Evolutionary conservation across 1,284 basidiomycete genomes (phyloP).

Genomic region (Porogramme epimiltina): DNA sequence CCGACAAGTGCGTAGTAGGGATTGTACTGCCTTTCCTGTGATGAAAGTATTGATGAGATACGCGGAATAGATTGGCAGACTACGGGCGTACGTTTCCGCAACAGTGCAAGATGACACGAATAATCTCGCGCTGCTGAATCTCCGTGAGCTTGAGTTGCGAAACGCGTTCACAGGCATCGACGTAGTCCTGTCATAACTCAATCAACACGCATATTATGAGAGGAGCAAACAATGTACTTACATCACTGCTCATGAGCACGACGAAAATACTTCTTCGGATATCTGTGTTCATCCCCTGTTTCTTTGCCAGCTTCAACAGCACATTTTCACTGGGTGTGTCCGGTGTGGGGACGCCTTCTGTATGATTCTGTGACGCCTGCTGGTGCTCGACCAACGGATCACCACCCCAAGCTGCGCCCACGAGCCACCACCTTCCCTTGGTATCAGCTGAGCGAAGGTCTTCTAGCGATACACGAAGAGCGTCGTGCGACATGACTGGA

Average conservation of each 20-base stretch:
- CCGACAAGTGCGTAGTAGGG: conserved; percentile 93
- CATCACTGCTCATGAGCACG: conserved; percentile 92
- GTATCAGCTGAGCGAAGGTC: conserved; percentile 86
- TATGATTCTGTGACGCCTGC: conserved; percentile 22
- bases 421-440: conserved; percentile 98
- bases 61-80: conserved; percentile 1
- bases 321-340: conserved; percentile 44
- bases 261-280: conserved; percentile 90
- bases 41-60: background rate
- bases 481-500: conserved; percentile 79
- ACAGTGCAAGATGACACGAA: conserved; percentile 92
- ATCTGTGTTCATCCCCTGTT: conserved; percentile 99
- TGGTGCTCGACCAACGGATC: conserved; percentile 81
- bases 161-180: conserved; percentile 89
- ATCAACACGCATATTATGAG: background rate
- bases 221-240: conserved; percentile 39
- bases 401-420: conserved; percentile 95
- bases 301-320: conserved; percentile 80
- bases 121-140: conserved; percentile 91
- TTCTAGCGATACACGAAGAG: conserved; percentile 80
- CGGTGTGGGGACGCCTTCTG: conserved; percentile 13
- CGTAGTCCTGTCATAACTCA: conserved; percentile 70
- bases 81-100: conserved; percentile 76
- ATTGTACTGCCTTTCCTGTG: conserved; percentile 89
- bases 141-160: conserved; percentile 84